Percentiles rank a stretch among this genome's conserved stretches.
Evolutionary conservation across 2,329 filamentous ascomycete species (phyloP).

Genomic region (Botrytis elliptica): DNA sequence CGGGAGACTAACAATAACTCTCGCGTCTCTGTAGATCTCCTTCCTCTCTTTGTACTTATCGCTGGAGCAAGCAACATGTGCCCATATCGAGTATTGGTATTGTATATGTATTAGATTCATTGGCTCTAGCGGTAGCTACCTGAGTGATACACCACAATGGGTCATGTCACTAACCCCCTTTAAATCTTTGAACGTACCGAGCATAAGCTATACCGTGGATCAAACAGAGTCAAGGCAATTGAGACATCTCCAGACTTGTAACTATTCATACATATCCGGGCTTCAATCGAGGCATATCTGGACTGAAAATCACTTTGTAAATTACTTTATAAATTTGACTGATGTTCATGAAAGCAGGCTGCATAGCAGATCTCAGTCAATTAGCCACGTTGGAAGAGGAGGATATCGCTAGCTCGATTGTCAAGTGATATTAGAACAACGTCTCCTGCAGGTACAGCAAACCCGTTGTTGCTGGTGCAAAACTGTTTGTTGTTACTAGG

Average conservation of each 20-base stretch:
- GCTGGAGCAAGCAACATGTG: not conserved
- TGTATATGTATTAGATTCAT: conserved; percentile 1
- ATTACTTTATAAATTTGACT: not conserved
- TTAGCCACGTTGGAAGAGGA: not conserved
- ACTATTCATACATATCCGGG: not conserved
- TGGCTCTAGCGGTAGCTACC: not conserved
- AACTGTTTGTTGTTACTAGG: not conserved
- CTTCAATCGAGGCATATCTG: not conserved
- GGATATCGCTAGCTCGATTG: not conserved
- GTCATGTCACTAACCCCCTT: not conserved
- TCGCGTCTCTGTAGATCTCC: not conserved
- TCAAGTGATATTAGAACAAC: not conserved
- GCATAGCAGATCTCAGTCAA: not conserved
- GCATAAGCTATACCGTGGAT: not conserved
- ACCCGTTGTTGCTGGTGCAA: not conserved
- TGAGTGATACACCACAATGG: not conserved
- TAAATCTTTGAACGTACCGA: not conserved
- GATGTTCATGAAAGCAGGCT: not conserved
- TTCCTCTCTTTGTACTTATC: not conserved
- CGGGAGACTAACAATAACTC: not conserved
- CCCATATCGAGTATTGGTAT: not conserved
- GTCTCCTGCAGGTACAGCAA: conserved; percentile 6
- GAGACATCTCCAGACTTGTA: not conserved
- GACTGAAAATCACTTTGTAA: not conserved
- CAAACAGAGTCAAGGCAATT: not conserved